Conservation (phyloP, 495 filamentous ascomycete genomes). For the Aspergillus ostianus region DNA sequence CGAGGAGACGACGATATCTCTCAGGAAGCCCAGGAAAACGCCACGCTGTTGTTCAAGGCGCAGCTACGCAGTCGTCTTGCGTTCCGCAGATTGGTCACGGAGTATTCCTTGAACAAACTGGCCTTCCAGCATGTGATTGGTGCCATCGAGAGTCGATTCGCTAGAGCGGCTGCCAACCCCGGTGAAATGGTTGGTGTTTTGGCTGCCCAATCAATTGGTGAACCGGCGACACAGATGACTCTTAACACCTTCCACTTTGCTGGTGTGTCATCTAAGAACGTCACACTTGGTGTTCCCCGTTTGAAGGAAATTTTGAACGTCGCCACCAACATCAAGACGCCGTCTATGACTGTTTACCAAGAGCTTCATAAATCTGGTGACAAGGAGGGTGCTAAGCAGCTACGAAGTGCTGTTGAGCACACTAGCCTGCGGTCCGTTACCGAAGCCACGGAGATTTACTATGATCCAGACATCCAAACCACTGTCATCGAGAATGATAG, state of each 20-base stretch:
- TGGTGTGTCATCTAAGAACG: conserved; percentile 99
- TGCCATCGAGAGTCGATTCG: conserved; percentile 84
- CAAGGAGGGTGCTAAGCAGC: conserved; percentile 76
- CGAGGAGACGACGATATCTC: conserved; percentile 81
- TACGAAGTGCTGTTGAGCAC: conserved; percentile 88
- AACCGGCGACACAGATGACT: conserved; percentile 99
- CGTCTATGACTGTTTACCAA: conserved; percentile 93
- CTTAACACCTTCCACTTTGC: conserved; percentile 99
- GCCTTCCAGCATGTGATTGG: conserved; percentile 92
- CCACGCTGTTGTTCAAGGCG: conserved; percentile 86
- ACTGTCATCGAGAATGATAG: conserved; percentile 84
- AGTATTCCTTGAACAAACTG: conserved; percentile 82
- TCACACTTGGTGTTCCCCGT: conserved; percentile 97
- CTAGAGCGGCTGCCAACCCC: conserved; percentile 73
- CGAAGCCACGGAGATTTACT: conserved; percentile 90
- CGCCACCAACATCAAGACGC: conserved; percentile 96
- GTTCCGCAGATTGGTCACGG: conserved; percentile 83
- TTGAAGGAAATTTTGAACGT: conserved; percentile 99
- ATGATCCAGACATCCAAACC: conserved; percentile 84
- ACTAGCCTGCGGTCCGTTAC: conserved; percentile 93
- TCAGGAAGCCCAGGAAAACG: conserved; percentile 79
- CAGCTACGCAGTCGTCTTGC: conserved; percentile 85
- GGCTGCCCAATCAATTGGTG: conserved; percentile 96
- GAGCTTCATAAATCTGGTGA: conserved; percentile 52
- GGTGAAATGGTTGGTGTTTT: conserved; percentile 99